phyloP scores from a whole-genome alignment of 1,284 basidiomycete species.

The Fereydounia khargensis region DNA sequence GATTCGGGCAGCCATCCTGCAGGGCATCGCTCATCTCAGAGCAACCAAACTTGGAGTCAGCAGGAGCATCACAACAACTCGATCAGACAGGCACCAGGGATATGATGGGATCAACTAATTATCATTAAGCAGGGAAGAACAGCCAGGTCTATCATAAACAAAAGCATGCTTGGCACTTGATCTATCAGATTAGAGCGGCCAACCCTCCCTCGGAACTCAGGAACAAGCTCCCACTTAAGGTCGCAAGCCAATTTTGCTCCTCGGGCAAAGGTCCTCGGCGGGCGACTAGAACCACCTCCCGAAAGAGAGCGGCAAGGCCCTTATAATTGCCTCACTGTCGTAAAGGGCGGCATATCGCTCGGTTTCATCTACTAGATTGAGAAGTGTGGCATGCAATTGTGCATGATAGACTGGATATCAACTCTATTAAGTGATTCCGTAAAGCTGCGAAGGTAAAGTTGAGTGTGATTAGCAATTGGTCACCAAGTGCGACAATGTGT shows the following conservation, averaged over 20 bases:
- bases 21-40: no score
- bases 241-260: constrained; percentile 45
- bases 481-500: no score
- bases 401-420: constrained; percentile 53
- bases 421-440: constrained; percentile 57
- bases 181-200: constrained; percentile 53
- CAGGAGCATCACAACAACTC: no score
- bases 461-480: neutral
- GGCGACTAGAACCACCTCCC: constrained; percentile 44
- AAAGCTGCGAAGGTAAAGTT: constrained; percentile 29
- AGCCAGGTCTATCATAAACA: no score
- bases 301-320: constrained; percentile 31
- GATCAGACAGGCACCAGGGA: no score
- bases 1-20: no score
- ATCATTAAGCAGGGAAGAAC: no score
- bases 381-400: constrained; percentile 54
- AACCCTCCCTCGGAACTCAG: constrained; percentile 51
- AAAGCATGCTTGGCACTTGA: no score
- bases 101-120: no score
- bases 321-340: constrained; percentile 47
- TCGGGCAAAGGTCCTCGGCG: constrained; percentile 53
- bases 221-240: constrained; percentile 51
- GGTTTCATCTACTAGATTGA: constrained; percentile 54
- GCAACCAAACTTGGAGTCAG: no score
- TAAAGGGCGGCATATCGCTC: constrained; percentile 49